Percentiles rank a stretch among this genome's conserved stretches.
Evolutionary conservation across 2,329 filamentous ascomycete species (phyloP).

Genomic region (Hirsutella minnesotensis): DNA sequence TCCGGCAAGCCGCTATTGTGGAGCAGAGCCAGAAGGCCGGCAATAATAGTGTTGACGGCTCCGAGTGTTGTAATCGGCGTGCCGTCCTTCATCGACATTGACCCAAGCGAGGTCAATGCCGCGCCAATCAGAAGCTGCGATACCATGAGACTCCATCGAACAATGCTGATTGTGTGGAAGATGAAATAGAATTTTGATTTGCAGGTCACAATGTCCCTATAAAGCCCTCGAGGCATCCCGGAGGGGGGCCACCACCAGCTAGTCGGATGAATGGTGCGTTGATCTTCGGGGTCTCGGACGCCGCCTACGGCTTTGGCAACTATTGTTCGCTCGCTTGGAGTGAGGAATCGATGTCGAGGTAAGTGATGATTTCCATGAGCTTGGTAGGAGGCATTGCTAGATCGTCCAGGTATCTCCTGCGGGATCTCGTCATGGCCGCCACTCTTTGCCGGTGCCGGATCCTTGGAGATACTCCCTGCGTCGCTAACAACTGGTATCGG

Average conservation of each 20-base stretch:
- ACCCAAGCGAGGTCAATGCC: conserved; percentile 36
- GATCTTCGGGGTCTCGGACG: conserved; percentile 31
- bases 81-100: conserved; percentile 23
- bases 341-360: conserved; percentile 25
- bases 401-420: background rate
- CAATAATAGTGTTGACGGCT: conserved; percentile 35
- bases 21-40: conserved; percentile 37
- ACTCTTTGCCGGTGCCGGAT: background rate
- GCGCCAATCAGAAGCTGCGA: conserved; percentile 37
- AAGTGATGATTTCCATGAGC: conserved; percentile 8
- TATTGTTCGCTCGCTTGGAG: conserved; percentile 30
- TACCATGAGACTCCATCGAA: conserved; percentile 35
- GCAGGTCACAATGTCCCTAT: conserved; percentile 32
- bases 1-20: conserved; percentile 43
- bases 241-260: conserved; percentile 32
- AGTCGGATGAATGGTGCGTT: conserved; percentile 27
- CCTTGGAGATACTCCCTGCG: background rate
- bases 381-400: background rate
- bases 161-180: conserved; percentile 29
- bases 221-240: conserved; percentile 36
- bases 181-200: conserved; percentile 31
- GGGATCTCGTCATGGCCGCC: background rate
- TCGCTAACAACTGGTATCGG: conserved; percentile 2
- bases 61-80: conserved; percentile 36
- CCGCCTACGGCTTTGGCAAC: conserved; percentile 36